Base-by-base conservation (phyloP, 352 stramenopile species). In the Pythium angustatum region DNA sequence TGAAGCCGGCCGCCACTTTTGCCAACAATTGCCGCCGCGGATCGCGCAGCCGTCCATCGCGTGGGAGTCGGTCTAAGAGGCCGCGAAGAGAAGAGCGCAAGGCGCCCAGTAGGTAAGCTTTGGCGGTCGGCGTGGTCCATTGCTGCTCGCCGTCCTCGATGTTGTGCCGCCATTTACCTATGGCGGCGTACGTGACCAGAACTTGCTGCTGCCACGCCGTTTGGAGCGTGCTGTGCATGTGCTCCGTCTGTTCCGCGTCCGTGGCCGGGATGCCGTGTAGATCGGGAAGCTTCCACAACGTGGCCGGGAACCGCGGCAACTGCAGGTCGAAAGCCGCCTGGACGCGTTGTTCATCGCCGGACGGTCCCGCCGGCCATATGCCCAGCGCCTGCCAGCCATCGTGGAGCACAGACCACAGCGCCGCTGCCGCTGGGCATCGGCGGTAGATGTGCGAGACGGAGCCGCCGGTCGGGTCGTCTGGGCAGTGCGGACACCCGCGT, bases 361-460 rank as follows among this genome's bases (percentile, higher is more conserved):
- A 5, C 41, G 36, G 4, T 10, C 36, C 36, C 14, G 7, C 36
- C 21, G 7, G 7, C 36, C 55, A 62, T 4, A 54, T 14, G 6
- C n/a, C 55, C 8, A 52, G n/a, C 3, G 2, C 1, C 17, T 10
- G 9, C 55, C 55, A 62, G 3, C 36, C 38, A 2, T 3, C 14
- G 3, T 27, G 28, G 14, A 65, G 26, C 0, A 19, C 14, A 1
- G 5, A 2, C 58, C 58, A 58, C 10, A 65, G 34, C 14, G 1
- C 19, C 19, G 58, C 47, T 1, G 58, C 58, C 10, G 31, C 27
- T 4, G 47, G 24, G 27, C 58, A 65, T 4, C 8, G 2, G 47
- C 58, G 58, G 28, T 58, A 30, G n/a, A 52, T 58, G 47, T 65
- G 58, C 2, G 26, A 56, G 4, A 28, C n/a, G 9, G n/a, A n/a